Evolutionary conservation across 2,329 filamentous ascomycete species (phyloP), one percentile per base, ranked within the genome.

Genomic region (Magnaporthiopsis incrustans): DNA sequence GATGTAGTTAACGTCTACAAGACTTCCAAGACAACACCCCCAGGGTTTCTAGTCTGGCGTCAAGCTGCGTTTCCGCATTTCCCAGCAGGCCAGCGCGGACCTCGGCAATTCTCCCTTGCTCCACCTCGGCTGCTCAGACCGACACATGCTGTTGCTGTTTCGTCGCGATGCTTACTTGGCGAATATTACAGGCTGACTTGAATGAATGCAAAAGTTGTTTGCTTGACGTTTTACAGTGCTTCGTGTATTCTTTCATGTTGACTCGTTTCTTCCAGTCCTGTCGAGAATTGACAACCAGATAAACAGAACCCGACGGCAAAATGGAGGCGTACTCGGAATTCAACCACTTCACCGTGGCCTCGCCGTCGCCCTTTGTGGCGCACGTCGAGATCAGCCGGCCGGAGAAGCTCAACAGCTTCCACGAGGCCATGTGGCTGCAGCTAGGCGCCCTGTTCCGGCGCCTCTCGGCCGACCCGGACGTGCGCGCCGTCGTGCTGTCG

Each of bases 341-440:
- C 35, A 50, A 32, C 56, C 32, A 63, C 33, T 63, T 63, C 85
- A 87, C 68, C 57, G 67, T 68, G 65, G 33, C 66, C 7, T 65
- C 64, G 81, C 96, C 69, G 86, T 86, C 57, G 91, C 92, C 88
- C 71, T 87, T 87, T 78, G 88, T 97, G 61, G 90, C 88, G n/a
- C 91, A 96, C 74, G 89, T 98, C 65, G 89, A 97, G 77, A 96
- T 96, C 77, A 93, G 96, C 79, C 85, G 93, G 1, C 86, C 93
- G 1, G 77, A 85, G 68, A 97, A 96, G 79, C 80, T 97, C 74
- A 98, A 98, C 75, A 87, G 93, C 68, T 97, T 97, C 75, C 83
- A 86, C 68, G 87, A 91, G 74, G 79, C 85, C 63, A 94, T 97
- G 87, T 97, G 93, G 92, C 79, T 88, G 63, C 92, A 96, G 78